A percentile compares a stretch with the other conserved stretches of the same genome.
These are phyloP conservation scores for Polytrichum commune DNA, from an alignment of 225 moss, liverwort and hornwort species.

Conservation along the genomic window DNA sequence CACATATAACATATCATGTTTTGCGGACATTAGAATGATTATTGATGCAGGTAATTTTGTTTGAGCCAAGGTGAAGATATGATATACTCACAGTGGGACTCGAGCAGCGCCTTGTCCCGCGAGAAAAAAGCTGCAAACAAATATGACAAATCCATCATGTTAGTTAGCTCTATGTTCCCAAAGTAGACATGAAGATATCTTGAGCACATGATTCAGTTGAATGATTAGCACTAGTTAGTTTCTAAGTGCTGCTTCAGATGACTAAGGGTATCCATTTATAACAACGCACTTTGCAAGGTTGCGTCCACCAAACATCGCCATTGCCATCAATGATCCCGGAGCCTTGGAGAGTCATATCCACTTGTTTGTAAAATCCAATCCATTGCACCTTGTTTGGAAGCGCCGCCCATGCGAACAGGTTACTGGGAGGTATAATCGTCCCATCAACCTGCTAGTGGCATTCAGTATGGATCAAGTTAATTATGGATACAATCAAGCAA, in stretches of 20 bases:
- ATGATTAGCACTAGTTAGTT: no score
- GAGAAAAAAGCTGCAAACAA: slow-evolving; percentile 27
- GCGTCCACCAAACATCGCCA: slow-evolving; percentile 55
- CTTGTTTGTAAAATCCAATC: slow-evolving; percentile 53
- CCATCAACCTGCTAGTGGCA: slow-evolving; percentile 33
- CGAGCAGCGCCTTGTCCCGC: slow-evolving; percentile 39
- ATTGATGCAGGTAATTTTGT: no score
- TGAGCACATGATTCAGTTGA: no score
- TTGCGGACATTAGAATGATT: no score
- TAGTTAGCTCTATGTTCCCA: no score
- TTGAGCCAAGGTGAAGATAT: background rate
- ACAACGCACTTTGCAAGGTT: slow-evolving; percentile 43
- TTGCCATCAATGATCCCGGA: slow-evolving; percentile 39
- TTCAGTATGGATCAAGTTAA: no score
- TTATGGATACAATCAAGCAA: no score
- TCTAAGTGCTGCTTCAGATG: no score
- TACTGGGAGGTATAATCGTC: slow-evolving; percentile 33
- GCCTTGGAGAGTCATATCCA: slow-evolving; percentile 33
- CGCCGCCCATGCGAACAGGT: slow-evolving; percentile 28
- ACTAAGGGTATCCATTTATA: no score
- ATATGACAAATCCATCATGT: no score
- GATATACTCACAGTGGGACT: slow-evolving; percentile 46
- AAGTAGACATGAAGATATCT: no score
- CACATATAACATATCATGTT: no score
- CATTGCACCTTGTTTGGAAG: slow-evolving; percentile 52